Evolutionary conservation across 768 basidiomycete genomes (phyloP), one percentile per base, ranked within the genome.

Genomic region (Termitomyces sp.): DNA sequence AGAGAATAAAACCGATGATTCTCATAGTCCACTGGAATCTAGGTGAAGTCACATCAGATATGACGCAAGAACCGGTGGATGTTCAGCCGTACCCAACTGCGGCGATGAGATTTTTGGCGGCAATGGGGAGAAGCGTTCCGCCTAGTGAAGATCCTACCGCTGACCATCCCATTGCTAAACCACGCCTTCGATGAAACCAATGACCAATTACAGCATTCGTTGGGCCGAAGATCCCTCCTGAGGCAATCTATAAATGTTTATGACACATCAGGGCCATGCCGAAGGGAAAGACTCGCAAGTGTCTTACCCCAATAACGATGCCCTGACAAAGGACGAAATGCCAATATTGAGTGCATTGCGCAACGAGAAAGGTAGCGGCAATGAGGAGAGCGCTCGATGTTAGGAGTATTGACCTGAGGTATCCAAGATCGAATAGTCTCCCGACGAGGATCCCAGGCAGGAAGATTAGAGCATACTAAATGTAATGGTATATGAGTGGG

Each of bases 1-100:
- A 59, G 0, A 89, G 67, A 9, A 89, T 80, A 60, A 90, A 83
- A 2, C 82, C 88, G 44, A 90, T 70, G 33, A 86, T 80, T 13
- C 90, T 77, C 77, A 88, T 82, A 0, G 89, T 88, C 90, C 89
- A 92, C 60, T 75, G 73, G 68, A 91, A 92, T n/a, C 88, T 90
- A 51, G 30, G 3, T 28, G 18, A 18, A 26, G 38, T 11, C 10
- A 20, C 38, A 49, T 47, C 20, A 52, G 40, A 7, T 22, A 36
- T 13, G 40, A 49, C 35, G 18, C n/a, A 57, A 40, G 28, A 35
- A 43, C 13, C 28, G 35, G 32, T 11, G 40, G 26, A 35, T 43
- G 26, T 2, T 41, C 10, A 10, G 55, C 2, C 52, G 28, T 63
- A 80, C 78, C 73, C 80, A 52, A 77, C 76, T 22, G 32, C 62